Base-by-base conservation (phyloP, 441 rosid species). In the Gossypium aridum region DNA sequence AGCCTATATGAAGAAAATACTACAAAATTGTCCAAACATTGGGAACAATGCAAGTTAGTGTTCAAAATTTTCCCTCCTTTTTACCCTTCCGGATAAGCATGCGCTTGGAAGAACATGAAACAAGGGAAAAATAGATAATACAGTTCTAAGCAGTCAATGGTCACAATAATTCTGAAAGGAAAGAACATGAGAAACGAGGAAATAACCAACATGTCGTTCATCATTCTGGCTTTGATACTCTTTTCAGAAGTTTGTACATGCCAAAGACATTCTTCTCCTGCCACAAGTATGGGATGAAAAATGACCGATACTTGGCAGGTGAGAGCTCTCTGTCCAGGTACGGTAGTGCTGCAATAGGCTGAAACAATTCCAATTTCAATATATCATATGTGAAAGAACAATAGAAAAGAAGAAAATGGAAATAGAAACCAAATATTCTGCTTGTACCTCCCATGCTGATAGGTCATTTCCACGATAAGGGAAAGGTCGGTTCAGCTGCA, bases 291-390 rank as follows among this genome's bases (percentile, higher is more conserved):
- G 99, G 99, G 70, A 95, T 91, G 87, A 93, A 95, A 80, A 95
- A 93, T 13, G 97, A 95, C 25, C 97, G 82, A 71, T 93, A 87
- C 76, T 83, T 68, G 9, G 99, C 87, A 39, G 95, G 98, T 2
- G 98, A 95, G 64, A 90, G 88, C 89, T 89, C 93, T 84, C 97
- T 85, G 86, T 95, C 98, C 78, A 95, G 84, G 75, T 88, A 93
- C 8, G 91, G 98, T 70, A 87, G 72, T 34, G 91, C 99, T 31
- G 95, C 95, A 34, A 90, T 83, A 0, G 91, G 75, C 99, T 95
- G 92, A 51, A 82, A 19, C 20, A 37, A 28, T 64, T 12, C 19
- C 13, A 8, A 17, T 64, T 60, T 68, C n/a, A 45, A 70, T 56
- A 67, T 57, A 64, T 34, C 43, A 51, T n/a, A 26, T 0, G 23